phyloP scores from a whole-genome alignment of 2,329 filamentous ascomycete species.

The Pseudopithomyces maydicus region DNA sequence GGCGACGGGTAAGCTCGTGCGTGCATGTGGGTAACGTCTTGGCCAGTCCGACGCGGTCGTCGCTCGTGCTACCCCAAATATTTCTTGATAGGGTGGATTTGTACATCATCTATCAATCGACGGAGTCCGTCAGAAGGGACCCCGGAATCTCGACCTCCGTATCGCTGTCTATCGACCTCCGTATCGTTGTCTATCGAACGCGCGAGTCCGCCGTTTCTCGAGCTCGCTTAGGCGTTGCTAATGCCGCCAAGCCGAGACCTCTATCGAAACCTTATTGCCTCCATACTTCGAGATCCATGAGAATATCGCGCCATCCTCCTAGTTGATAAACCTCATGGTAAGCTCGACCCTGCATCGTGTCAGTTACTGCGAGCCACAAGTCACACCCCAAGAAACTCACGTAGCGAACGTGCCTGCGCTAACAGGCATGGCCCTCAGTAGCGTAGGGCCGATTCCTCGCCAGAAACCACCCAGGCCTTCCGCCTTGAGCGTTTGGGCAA shows the following conservation, averaged over 20 bases:
- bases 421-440: slow-evolving; percentile 95
- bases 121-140: neutral
- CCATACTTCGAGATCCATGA: neutral
- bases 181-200: neutral
- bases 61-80: neutral
- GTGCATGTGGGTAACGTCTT: neutral
- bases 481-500: slow-evolving; percentile 76
- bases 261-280: slow-evolving; percentile 6
- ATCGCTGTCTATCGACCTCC: neutral
- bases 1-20: neutral
- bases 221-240: neutral
- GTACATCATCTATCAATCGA: slow-evolving; percentile 1
- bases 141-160: neutral
- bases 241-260: neutral
- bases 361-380: slow-evolving; percentile 4
- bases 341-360: slow-evolving; percentile 27
- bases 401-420: slow-evolving; percentile 97
- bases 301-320: slow-evolving; percentile 10
- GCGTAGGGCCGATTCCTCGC: slow-evolving; percentile 89
- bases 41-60: neutral
- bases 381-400: slow-evolving; percentile 36
- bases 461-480: slow-evolving; percentile 88
- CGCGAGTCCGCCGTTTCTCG: neutral
- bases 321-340: slow-evolving; percentile 47
- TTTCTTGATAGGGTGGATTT: slow-evolving; percentile 7